Evolutionary conservation across 768 basidiomycete genomes (phyloP).

Genomic region (Tricholoma sp.): DNA sequence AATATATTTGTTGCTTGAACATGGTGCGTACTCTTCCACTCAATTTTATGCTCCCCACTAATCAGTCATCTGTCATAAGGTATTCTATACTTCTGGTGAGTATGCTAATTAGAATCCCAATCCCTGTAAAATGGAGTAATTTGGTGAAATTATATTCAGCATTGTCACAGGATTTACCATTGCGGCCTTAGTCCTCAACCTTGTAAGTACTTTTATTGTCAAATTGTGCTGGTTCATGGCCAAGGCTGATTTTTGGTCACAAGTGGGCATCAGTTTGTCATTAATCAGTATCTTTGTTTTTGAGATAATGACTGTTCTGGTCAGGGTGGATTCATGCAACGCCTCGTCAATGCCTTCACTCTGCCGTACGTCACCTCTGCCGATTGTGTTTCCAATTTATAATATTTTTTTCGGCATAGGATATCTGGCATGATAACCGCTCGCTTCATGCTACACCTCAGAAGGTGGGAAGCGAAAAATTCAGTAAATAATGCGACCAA

Average conservation of each 20-base stretch:
- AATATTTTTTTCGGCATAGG: not conserved
- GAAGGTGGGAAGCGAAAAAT: conserved; percentile 12
- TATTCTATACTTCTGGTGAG: not conserved
- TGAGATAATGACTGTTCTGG: not conserved
- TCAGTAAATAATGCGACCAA: not conserved
- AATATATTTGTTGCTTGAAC: conserved; percentile 21
- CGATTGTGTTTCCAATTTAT: not conserved
- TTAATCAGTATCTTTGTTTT: not conserved
- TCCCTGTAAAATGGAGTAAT: not conserved
- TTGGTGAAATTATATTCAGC: conserved; percentile 1
- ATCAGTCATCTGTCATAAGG: not conserved
- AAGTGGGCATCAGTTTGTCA: not conserved
- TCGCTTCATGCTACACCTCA: not conserved
- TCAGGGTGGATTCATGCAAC: not conserved
- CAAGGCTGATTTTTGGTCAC: no score
- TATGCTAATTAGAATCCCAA: not conserved
- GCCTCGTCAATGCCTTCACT: not conserved
- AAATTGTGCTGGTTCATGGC: no score
- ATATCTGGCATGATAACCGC: not conserved
- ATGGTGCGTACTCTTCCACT: conserved; percentile 12
- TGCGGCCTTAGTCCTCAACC: not conserved
- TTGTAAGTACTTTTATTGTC: no score
- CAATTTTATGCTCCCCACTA: not conserved
- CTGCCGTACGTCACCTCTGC: no score
- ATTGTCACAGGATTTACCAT: not conserved